These are phyloP conservation scores for Xerocomus potaroensis DNA, from an alignment of 768 basidiomycete species.

Conservation along the genomic window DNA sequence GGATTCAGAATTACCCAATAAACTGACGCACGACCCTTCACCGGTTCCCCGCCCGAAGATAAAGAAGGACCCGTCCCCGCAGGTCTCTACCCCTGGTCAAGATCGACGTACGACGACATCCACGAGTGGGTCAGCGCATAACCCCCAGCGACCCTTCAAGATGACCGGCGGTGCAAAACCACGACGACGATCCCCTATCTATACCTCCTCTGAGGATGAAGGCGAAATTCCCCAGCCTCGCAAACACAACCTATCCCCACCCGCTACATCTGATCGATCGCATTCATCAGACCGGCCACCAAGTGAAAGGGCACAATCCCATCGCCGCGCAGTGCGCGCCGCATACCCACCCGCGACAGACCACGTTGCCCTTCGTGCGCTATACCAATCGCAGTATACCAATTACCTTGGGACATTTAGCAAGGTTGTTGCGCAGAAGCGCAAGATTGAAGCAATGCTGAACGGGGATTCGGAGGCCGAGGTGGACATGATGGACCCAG, in stretches of 20 bases:
- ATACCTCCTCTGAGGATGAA: conserved; percentile 66
- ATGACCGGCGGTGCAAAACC: conserved; percentile 28
- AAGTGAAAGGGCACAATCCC: conserved; percentile 14
- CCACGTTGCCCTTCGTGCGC: conserved; percentile 46
- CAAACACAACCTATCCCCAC: conserved; percentile 27
- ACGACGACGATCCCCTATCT: conserved; percentile 56
- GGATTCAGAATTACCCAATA: conserved; percentile 35
- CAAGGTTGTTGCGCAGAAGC: conserved; percentile 46
- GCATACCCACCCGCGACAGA: conserved; percentile 41
- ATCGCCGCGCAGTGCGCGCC: conserved; percentile 29
- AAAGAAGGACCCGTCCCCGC: conserved; percentile 34
- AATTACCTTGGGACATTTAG: conserved; percentile 48
- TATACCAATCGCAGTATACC: conserved; percentile 49
- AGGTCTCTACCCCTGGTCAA: conserved; percentile 10
- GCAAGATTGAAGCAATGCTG: conserved; percentile 50
- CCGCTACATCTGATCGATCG: conserved; percentile 21
- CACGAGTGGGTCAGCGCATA: conserved; percentile 5
- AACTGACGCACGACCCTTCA: conserved; percentile 29
- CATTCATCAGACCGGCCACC: conserved; percentile 17
- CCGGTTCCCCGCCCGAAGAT: conserved; percentile 29
- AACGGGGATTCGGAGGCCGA: conserved; percentile 53
- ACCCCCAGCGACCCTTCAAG: conserved; percentile 20
- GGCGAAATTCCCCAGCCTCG: conserved; percentile 35
- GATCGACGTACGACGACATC: conserved; percentile 10
- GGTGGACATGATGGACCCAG: conserved; percentile 47